Base-by-base conservation (phyloP, 768 basidiomycete genomes). In the Mycena metata region DNA sequence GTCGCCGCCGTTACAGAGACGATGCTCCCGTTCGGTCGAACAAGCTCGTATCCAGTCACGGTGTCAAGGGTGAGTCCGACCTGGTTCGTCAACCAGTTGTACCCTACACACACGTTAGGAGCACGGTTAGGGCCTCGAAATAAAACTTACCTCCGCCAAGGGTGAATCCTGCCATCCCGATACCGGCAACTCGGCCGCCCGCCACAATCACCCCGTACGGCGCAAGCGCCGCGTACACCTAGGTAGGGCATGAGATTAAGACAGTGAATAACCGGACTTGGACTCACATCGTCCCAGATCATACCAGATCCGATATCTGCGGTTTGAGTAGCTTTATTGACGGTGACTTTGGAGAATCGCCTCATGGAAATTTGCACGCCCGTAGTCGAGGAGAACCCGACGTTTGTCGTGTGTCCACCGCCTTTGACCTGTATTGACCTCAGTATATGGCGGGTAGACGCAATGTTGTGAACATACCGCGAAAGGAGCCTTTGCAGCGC, bases 81-180 rank as follows among this genome's bases (percentile, higher is more conserved):
- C 63, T 90, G 87, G 66, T 91, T 90, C 0, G 87, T 87, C 57
- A 83, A 78, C 85, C 86, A 91, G 11, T 90, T 90, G 71, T 89
- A 91, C 3, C 90, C 69, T 70, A 36, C 16, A 11, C 21, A n/a
- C 11, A 6, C 35, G 46, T 26, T 2, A 21, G 1, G 50, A 42
- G 12, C 9, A 2, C n/a, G 9, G n/a, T 24, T 5, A 16, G 12
- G 19, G 17, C 49, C 15, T n/a, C 16, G 60, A 43, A 41, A 19
- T 23, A 23, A 55, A 36, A 56, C 78, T 60, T 49, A 81, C 84
- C 89, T 82, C 90, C 90, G 10, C 89, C 88, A 0, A 91, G 78
- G 12, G 80, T 84, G 66, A 89, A 85, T 2, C 90, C 88, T 23
- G 83, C 89, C 23, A 90, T 86, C 33, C 88, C 89, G 23, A 89